Percentiles rank a stretch among this genome's conserved stretches.
These are phyloP conservation scores for Alternaria angustiovoidea DNA, from an alignment of 2,329 filamentous ascomycete genomes.

Conservation along the genomic window DNA sequence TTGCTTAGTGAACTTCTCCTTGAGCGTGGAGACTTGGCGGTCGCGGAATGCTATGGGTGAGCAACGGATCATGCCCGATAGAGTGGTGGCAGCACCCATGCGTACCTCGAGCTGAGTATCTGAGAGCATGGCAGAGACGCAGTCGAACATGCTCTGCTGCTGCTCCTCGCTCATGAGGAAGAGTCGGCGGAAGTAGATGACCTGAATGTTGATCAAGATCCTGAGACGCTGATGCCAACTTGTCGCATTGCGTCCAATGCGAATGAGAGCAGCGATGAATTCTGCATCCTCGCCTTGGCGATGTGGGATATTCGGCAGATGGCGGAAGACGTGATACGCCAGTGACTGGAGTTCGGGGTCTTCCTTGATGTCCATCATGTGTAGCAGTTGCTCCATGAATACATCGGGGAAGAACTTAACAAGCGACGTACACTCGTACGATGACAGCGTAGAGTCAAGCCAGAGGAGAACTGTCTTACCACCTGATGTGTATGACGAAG, in stretches of 20 bases:
- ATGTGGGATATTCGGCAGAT: conserved; percentile 94
- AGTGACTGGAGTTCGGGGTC: conserved; percentile 93
- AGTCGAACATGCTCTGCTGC: conserved; percentile 83
- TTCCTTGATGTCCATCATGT: conserved; percentile 99
- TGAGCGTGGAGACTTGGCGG: conserved; percentile 77
- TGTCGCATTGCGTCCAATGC: conserved; percentile 81
- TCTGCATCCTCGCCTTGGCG: conserved; percentile 81
- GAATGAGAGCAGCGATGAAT: conserved; percentile 86
- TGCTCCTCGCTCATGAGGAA: conserved; percentile 82
- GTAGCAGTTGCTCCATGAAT: conserved; percentile 90
- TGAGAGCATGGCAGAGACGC: conserved; percentile 93
- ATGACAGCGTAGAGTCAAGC: conserved; percentile 90
- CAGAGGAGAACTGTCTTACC: conserved; percentile 96
- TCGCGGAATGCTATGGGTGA: conserved; percentile 83
- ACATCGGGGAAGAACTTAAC: conserved; percentile 88
- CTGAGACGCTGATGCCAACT: conserved; percentile 97
- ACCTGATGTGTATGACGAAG: conserved; percentile 91
- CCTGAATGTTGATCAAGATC: conserved; percentile 97
- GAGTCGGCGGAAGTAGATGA: conserved; percentile 95
- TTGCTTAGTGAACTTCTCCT: conserved; percentile 78
- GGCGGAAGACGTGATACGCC: conserved; percentile 95
- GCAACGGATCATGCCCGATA: conserved; percentile 98
- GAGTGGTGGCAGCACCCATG: conserved; percentile 86
- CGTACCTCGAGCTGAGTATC: conserved; percentile 94
- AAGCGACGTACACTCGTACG: conserved; percentile 90